Percentiles rank a stretch among this genome's conserved stretches.
These are phyloP conservation scores for Aspergillus clavatus DNA, from an alignment of 2,329 filamentous ascomycete species.

Conservation along the genomic window DNA sequence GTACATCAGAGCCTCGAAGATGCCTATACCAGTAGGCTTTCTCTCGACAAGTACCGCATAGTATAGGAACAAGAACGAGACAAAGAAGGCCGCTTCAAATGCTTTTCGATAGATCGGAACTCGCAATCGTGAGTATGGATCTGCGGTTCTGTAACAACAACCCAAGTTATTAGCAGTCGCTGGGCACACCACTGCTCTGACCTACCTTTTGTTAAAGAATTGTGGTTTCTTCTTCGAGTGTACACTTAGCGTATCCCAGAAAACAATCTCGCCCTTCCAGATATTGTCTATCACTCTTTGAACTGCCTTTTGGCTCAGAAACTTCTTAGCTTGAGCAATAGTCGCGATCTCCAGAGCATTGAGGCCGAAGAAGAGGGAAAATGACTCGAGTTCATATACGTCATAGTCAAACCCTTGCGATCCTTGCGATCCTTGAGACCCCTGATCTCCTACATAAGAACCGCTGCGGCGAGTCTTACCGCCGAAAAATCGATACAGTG, in stretches of 20 bases:
- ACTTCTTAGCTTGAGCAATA: conserved; percentile 76
- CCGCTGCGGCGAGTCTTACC: conserved; percentile 31
- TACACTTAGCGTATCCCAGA: conserved; percentile 75
- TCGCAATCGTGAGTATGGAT: conserved; percentile 69
- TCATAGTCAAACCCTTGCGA: conserved; percentile 38
- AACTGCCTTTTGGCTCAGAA: conserved; percentile 72
- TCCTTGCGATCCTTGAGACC: conserved; percentile 23
- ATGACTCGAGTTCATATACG: conserved; percentile 55
- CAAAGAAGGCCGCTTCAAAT: conserved; percentile 79
- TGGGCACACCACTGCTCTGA: background rate
- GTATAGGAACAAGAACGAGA: conserved; percentile 70
- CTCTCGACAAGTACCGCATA: conserved; percentile 79
- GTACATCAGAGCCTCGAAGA: conserved; percentile 68
- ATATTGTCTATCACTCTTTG: conserved; percentile 80
- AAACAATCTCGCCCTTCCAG: conserved; percentile 81
- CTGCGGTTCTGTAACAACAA: conserved; percentile 49
- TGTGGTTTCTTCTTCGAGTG: conserved; percentile 70
- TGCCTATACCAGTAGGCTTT: conserved; percentile 60
- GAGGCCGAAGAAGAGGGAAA: conserved; percentile 68
- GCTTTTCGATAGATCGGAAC: conserved; percentile 81
- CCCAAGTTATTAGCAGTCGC: conserved; percentile 2
- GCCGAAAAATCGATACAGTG: conserved; percentile 25
- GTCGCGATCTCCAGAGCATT: conserved; percentile 85
- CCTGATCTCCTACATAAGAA: conserved; percentile 41
- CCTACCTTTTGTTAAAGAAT: conserved; percentile 61